Evolutionary conservation across 257 asterid species (phyloP).

Genomic region (Solanum arcanum): DNA sequence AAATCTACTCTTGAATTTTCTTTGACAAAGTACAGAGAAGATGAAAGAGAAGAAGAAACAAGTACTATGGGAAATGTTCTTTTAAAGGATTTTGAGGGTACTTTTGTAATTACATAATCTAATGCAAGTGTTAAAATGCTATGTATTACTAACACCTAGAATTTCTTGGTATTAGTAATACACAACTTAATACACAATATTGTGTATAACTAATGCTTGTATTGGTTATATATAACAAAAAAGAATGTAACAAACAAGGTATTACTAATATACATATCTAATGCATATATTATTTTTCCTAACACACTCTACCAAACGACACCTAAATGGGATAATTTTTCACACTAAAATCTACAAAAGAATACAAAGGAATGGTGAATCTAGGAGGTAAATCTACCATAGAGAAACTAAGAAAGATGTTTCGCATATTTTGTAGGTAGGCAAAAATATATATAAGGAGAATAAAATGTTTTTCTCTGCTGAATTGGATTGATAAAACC

Average conservation of each 20-base stretch:
- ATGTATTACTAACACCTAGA: background rate
- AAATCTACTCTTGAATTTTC: background rate
- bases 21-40: background rate
- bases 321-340: background rate
- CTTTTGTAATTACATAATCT: background rate
- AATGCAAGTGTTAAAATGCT: background rate
- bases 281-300: too few species aligned
- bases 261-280: background rate
- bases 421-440: too few species aligned
- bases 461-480: too few species aligned
- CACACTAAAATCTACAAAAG: too few species aligned
- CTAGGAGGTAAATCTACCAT: too few species aligned
- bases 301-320: background rate
- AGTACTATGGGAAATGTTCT: background rate
- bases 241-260: too few species aligned
- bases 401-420: too few species aligned
- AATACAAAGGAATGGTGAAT: too few species aligned
- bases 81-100: background rate
- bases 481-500: too few species aligned
- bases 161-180: background rate
- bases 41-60: background rate
- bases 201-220: too few species aligned
- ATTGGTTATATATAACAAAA: too few species aligned
- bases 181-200: background rate
- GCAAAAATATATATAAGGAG: too few species aligned